These are phyloP conservation scores for Hypoxylon sp. DNA, from an alignment of 2,329 filamentous ascomycete genomes.

Conservation along the genomic window DNA sequence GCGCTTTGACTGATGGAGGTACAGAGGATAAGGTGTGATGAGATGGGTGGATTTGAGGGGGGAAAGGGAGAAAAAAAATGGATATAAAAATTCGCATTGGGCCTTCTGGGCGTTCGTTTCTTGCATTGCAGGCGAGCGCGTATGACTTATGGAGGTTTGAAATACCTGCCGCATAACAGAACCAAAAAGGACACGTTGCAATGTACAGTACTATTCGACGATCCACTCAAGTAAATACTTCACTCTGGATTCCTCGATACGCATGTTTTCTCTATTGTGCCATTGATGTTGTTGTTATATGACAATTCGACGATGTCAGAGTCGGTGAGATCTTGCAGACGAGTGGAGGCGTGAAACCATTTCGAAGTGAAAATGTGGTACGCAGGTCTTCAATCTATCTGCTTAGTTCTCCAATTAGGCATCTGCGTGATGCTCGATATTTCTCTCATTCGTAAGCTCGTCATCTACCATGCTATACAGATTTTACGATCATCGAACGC, in stretches of 20 bases:
- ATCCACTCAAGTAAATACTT: conserved; percentile 31
- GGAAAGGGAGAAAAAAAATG: neutral
- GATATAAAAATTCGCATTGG: neutral
- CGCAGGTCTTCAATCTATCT: neutral
- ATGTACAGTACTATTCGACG: conserved; percentile 21
- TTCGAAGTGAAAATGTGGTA: no score
- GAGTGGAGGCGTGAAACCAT: no score
- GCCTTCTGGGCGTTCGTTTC: conserved; percentile 1
- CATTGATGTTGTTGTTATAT: neutral
- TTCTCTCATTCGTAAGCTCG: neutral
- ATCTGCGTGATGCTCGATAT: neutral
- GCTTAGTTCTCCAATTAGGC: neutral
- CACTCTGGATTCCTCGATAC: conserved; percentile 16
- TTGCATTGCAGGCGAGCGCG: conserved; percentile 7
- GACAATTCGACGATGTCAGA: neutral
- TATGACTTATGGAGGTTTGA: neutral
- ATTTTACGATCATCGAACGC: neutral
- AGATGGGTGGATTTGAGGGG: neutral
- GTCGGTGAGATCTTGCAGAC: no score
- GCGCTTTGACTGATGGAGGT: neutral
- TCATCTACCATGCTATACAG: neutral
- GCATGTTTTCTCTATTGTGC: neutral
- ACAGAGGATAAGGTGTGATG: neutral
- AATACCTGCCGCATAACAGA: conserved; percentile 1
- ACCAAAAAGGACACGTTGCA: conserved; percentile 10